Percentiles rank a stretch among this genome's conserved stretches.
These are phyloP conservation scores for Paramecium biaurelia DNA, from an alignment of 73 alveolate species.

Conservation along the genomic window DNA sequence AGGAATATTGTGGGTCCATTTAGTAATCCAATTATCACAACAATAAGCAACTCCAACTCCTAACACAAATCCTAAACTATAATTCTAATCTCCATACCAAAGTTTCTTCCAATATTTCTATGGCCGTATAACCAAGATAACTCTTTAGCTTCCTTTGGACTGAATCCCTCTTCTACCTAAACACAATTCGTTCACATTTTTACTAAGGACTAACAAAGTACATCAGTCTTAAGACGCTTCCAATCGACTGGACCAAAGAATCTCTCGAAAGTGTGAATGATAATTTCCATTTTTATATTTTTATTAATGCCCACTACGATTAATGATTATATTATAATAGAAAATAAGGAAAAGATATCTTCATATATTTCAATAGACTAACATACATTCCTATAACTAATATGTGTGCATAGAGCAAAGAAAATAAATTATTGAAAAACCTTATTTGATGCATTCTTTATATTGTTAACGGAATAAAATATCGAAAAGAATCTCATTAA, in stretches of 20 bases:
- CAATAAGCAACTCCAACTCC: conserved; percentile 11
- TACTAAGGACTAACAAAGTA: not conserved
- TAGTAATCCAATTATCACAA: conserved; percentile 15
- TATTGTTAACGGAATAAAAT: too few species aligned
- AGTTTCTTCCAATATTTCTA: conserved; percentile 38
- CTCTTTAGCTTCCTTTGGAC: conserved; percentile 13
- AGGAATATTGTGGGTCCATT: not conserved
- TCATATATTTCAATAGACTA: not conserved
- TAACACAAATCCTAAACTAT: not conserved
- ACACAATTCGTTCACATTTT: not conserved
- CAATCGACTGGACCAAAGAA: conserved; percentile 26
- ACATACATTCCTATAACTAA: not conserved
- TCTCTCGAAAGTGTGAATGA: conserved; percentile 37
- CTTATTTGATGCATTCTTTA: too few species aligned
- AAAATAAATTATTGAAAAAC: too few species aligned
- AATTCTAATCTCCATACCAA: not conserved
- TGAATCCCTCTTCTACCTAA: conserved; percentile 24
- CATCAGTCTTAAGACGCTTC: conserved; percentile 33
- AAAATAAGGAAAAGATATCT: not conserved
- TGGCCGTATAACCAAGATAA: conserved; percentile 35
- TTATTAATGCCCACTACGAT: not conserved
- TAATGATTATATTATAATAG: not conserved
- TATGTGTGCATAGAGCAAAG: too few species aligned
- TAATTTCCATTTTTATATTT: not conserved
- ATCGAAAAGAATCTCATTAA: too few species aligned